Conservation (phyloP, 2,329 filamentous ascomycete species). For the Diaporthe caulivora region DNA sequence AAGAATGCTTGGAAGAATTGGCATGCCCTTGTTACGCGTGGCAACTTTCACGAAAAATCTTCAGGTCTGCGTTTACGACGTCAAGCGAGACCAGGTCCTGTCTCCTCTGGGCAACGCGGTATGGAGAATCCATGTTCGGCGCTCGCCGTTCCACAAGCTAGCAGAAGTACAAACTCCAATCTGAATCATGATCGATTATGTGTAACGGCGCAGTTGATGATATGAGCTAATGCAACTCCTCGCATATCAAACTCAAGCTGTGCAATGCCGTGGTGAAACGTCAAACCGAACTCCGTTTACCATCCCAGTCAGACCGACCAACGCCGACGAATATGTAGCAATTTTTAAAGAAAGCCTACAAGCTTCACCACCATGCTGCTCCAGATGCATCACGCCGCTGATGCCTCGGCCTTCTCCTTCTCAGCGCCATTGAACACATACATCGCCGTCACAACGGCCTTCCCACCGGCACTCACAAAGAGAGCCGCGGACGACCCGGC, state of each 20-base stretch:
- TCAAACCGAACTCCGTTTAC: conserved; percentile 1
- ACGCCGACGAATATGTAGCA: background rate
- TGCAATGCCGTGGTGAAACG: background rate
- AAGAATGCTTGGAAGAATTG: background rate
- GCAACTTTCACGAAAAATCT: background rate
- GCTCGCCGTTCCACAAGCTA: background rate
- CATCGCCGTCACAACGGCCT: conserved; percentile 58
- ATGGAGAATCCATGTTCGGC: background rate
- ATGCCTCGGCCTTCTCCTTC: conserved; percentile 40
- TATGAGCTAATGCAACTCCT: conserved; percentile 15
- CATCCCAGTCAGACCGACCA: background rate
- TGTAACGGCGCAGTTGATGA: background rate
- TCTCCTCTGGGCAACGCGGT: background rate
- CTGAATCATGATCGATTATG: background rate
- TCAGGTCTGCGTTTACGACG: background rate
- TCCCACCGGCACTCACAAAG: conserved; percentile 58
- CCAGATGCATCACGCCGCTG: conserved; percentile 15
- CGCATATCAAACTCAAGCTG: background rate
- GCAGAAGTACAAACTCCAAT: background rate
- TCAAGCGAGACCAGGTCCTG: background rate
- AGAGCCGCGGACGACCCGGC: conserved; percentile 58
- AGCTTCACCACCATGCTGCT: background rate
- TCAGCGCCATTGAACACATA: conserved; percentile 58
- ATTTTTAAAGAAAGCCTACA: background rate
- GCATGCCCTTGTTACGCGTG: background rate